phyloP scores from a whole-genome alignment of 179 eudicot species.

The Heliamphora pulchella region DNA sequence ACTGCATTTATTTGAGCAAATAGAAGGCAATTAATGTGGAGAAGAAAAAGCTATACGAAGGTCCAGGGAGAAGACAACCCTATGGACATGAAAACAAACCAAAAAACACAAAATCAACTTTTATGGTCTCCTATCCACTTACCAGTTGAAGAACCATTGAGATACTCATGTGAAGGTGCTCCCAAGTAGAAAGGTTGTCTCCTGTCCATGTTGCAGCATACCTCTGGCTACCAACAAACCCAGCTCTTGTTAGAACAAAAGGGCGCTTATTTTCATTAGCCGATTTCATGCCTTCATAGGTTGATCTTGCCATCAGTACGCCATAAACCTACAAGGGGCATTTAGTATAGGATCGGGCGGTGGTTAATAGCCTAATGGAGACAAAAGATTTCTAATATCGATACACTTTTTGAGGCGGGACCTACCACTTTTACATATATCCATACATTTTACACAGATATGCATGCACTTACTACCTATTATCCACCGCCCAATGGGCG shows the following conservation, averaged over 20 bases:
- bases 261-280: slow-evolving; percentile 69
- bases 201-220: slow-evolving; percentile 99
- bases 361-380: too few species aligned
- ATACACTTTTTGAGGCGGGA: too few species aligned
- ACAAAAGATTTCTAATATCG: too few species aligned
- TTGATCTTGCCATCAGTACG: slow-evolving; percentile 94
- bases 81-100: too few species aligned
- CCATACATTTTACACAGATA: too few species aligned
- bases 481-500: too few species aligned
- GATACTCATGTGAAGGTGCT: slow-evolving; percentile 94
- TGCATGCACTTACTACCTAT: too few species aligned
- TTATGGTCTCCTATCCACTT: slow-evolving; percentile 21
- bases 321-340: slow-evolving; percentile 66
- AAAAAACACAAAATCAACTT: not conserved
- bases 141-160: slow-evolving; percentile 97
- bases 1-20: not conserved
- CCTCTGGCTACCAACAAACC: slow-evolving; percentile 93
- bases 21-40: not conserved
- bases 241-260: slow-evolving; percentile 97
- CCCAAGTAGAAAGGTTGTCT: slow-evolving; percentile 98
- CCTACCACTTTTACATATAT: too few species aligned
- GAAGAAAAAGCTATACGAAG: not conserved
- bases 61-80: not conserved
- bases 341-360: too few species aligned
- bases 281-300: slow-evolving; percentile 87